These are phyloP conservation scores for Taphrina confusa DNA, from an alignment of 1,139 yeast genomes.

Conservation along the genomic window DNA sequence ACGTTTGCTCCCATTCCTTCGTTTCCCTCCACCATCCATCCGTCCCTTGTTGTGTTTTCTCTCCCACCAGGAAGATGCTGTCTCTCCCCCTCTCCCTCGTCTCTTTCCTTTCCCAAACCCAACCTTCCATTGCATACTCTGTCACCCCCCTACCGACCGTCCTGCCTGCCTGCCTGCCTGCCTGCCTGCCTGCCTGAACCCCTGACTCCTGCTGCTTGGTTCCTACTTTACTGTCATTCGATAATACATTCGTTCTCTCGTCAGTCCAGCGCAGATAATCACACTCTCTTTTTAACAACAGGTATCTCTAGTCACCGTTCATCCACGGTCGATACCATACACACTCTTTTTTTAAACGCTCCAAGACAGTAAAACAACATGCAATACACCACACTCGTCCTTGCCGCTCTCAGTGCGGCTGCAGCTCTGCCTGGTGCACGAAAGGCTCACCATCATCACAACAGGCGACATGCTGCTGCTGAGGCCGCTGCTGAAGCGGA, in stretches of 20 bases:
- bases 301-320: slow-evolving; percentile 3
- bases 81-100: too few relatives aligned
- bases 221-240: too few relatives aligned
- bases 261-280: background rate
- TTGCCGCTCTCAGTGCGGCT: slow-evolving; percentile 16
- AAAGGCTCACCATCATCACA: slow-evolving; percentile 20
- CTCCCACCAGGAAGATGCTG: too few relatives aligned
- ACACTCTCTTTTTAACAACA: slow-evolving; percentile 3
- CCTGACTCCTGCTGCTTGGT: background rate
- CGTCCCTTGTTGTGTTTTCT: too few relatives aligned
- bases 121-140: too few relatives aligned
- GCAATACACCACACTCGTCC: slow-evolving; percentile 18
- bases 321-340: slow-evolving; percentile 6
- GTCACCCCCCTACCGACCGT: too few relatives aligned
- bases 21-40: too few relatives aligned
- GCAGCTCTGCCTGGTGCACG: slow-evolving; percentile 22
- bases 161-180: background rate
- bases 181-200: background rate
- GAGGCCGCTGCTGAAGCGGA: slow-evolving; percentile 2
- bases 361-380: background rate
- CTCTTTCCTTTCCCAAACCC: too few relatives aligned
- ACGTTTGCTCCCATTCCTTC: too few relatives aligned
- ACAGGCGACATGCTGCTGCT: slow-evolving; percentile 11
- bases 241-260: too few relatives aligned
- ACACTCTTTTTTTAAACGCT: slow-evolving; percentile 23